phyloP scores from a whole-genome alignment of 139 green algal species.

The Chlorella ohadii region DNA sequence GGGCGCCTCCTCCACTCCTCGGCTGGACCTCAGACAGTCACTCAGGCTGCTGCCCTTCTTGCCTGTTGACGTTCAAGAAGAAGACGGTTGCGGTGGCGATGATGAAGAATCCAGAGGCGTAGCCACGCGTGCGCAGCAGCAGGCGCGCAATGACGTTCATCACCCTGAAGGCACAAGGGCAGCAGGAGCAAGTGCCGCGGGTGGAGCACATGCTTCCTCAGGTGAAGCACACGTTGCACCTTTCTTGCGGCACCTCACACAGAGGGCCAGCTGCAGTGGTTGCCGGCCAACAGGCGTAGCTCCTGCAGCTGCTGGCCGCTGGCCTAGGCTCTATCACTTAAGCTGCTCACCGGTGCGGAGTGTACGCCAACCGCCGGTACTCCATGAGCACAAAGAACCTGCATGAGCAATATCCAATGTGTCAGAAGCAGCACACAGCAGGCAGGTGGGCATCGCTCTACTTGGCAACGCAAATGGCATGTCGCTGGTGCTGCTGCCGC shows the following conservation, averaged over 20 bases:
- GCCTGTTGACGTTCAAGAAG: background rate
- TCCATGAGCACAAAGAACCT: slow-evolving; percentile 18
- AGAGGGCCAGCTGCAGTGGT: too few species aligned
- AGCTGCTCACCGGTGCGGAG: background rate
- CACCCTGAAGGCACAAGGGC: background rate
- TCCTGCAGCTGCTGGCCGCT: background rate
- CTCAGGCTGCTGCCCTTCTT: too few species aligned
- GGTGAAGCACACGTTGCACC: too few species aligned
- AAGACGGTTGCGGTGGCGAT: background rate
- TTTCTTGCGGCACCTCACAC: too few species aligned
- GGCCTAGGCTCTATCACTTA: background rate
- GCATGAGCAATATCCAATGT: background rate
- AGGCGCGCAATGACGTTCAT: background rate
- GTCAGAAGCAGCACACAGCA: background rate
- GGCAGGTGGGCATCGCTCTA: too few species aligned
- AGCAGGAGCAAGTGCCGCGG: too few species aligned
- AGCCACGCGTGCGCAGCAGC: slow-evolving; percentile 5
- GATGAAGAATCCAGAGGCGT: background rate
- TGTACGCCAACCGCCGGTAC: background rate
- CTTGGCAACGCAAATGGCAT: too few species aligned
- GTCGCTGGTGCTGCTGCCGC: too few species aligned
- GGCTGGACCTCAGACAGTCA: too few species aligned
- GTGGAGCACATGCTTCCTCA: too few species aligned
- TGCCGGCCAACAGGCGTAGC: too few species aligned
- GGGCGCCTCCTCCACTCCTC: too few species aligned